These are phyloP conservation scores for Vitis rupestris DNA, from an alignment of 164 flowering plant species.

Conservation along the genomic window DNA sequence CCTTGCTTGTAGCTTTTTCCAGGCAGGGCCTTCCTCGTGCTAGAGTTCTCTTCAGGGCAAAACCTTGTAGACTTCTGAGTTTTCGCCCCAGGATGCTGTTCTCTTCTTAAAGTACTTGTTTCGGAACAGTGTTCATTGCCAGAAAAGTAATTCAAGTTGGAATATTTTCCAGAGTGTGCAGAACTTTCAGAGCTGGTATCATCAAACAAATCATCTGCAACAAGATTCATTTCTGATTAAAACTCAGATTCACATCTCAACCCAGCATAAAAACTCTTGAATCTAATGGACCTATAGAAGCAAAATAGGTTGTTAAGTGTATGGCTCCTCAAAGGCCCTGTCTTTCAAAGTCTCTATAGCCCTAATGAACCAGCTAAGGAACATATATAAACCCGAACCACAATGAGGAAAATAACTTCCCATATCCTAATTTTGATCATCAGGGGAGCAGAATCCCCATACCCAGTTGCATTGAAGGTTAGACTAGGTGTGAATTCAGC, in stretches of 20 bases:
- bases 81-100: slow-evolving; percentile 10
- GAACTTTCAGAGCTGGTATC: slow-evolving; percentile 55
- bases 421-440: too few species aligned
- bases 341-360: too few species aligned
- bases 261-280: too few species aligned
- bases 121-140: slow-evolving; percentile 31
- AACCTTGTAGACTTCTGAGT: slow-evolving; percentile 38
- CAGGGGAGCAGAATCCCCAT: too few species aligned
- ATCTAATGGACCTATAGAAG: too few species aligned
- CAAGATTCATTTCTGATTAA: slow-evolving; percentile 2
- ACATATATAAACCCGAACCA: too few species aligned
- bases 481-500: too few species aligned
- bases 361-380: too few species aligned
- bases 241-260: not conserved
- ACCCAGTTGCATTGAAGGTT: too few species aligned
- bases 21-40: slow-evolving; percentile 12
- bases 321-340: too few species aligned
- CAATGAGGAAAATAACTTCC: too few species aligned
- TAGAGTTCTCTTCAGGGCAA: slow-evolving; percentile 29
- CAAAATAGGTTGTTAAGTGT: too few species aligned
- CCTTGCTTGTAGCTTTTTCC: slow-evolving; percentile 16
- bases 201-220: slow-evolving; percentile 47
- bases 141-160: slow-evolving; percentile 37
- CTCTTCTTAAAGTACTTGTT: slow-evolving; percentile 15
- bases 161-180: slow-evolving; percentile 41